phyloP scores from a whole-genome alignment of 129 eudicot species.

The Ambrosia trifida region DNA sequence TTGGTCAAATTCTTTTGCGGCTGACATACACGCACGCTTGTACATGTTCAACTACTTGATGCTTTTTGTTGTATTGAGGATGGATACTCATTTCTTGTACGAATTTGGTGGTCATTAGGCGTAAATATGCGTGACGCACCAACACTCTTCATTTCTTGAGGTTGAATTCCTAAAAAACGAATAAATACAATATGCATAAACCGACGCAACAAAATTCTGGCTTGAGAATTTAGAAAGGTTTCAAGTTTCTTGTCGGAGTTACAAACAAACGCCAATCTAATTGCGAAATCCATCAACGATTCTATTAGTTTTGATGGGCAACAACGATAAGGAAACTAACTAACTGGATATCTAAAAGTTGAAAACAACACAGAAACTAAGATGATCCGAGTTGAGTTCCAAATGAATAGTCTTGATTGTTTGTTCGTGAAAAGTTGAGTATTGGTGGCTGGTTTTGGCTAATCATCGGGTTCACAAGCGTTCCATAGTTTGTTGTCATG shows the following conservation, averaged over 20 bases:
- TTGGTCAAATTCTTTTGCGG: neutral
- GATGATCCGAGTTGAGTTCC: conserved; percentile 46
- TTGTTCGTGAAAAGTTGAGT: conserved; percentile 38
- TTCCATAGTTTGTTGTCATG: conserved; percentile 23
- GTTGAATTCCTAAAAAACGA: no score
- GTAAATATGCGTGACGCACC: neutral
- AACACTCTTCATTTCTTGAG: no score
- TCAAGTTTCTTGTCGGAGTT: neutral
- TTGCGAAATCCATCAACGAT: neutral
- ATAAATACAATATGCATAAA: neutral
- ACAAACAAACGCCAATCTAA: neutral
- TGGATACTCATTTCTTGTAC: neutral
- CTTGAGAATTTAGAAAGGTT: no score
- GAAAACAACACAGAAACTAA: conserved; percentile 13
- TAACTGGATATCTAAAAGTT: neutral
- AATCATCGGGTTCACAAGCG: conserved; percentile 23
- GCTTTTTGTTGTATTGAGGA: conserved; percentile 14
- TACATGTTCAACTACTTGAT: conserved; percentile 22
- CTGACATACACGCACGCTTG: conserved; percentile 24
- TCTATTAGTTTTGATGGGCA: conserved; percentile 4
- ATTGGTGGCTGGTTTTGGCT: conserved; percentile 36
- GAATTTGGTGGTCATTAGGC: neutral
- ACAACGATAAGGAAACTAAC: neutral
- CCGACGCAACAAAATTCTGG: neutral
- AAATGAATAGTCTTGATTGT: conserved; percentile 37